Conservation (phyloP, 176 grass and related monocot species). For the Aegilops speltoides region DNA sequence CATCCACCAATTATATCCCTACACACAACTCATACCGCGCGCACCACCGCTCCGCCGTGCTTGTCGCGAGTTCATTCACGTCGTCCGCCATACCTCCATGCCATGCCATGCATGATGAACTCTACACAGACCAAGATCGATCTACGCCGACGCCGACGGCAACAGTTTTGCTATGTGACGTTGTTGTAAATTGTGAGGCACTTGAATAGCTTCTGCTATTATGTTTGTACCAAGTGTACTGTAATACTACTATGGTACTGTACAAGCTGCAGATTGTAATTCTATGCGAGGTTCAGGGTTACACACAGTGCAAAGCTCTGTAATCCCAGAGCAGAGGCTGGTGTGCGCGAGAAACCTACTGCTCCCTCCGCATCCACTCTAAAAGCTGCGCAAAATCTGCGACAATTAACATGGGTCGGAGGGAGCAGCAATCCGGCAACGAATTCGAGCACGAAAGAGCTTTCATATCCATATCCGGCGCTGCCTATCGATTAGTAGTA, state of each 20-base stretch:
- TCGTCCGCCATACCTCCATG: neutral
- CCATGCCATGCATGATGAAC: neutral
- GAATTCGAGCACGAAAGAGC: neutral
- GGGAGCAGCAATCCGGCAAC: neutral
- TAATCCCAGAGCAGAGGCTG: neutral
- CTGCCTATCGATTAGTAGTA: neutral
- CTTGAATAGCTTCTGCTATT: neutral
- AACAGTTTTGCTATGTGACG: constrained; percentile 51
- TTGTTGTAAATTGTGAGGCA: constrained; percentile 38
- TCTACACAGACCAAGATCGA: neutral
- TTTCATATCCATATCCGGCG: constrained; percentile 1
- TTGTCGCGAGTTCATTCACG: too few relatives aligned
- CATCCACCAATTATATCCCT: neutral
- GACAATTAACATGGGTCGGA: too few relatives aligned
- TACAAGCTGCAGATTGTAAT: neutral
- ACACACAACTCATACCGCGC: neutral
- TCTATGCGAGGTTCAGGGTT: neutral
- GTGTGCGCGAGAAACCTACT: neutral
- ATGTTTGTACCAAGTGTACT: constrained; percentile 13
- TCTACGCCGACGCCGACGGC: constrained; percentile 18
- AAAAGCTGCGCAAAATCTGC: too few relatives aligned
- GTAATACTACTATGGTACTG: constrained; percentile 5
- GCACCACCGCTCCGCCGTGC: neutral
- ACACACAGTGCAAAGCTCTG: neutral
- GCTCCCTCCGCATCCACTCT: too few relatives aligned